These are phyloP conservation scores for Edaphochlamys debaryana DNA, from an alignment of 139 green algal genomes.

Conservation along the genomic window DNA sequence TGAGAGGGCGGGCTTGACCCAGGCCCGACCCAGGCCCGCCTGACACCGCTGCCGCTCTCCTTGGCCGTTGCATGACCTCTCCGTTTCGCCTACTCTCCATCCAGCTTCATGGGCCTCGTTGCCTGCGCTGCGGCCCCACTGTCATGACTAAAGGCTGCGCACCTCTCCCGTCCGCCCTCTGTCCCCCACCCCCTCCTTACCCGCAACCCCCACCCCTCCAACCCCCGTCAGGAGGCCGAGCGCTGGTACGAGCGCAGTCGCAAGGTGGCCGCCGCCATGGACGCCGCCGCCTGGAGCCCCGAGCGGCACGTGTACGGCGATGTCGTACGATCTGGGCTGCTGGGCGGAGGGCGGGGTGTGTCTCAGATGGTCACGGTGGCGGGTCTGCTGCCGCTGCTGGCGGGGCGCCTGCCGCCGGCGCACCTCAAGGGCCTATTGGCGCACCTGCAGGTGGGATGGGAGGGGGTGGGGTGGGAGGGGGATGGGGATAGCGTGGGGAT, in stretches of 20 bases:
- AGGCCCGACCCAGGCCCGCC: no score
- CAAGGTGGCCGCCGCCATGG: background rate
- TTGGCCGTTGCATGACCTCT: no score
- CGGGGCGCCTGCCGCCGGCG: background rate
- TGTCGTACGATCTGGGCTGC: background rate
- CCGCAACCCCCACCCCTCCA: no score
- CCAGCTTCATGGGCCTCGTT: no score
- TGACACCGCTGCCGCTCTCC: no score
- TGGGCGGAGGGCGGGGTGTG: background rate
- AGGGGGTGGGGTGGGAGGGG: background rate
- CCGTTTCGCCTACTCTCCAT: no score
- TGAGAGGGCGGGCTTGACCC: no score
- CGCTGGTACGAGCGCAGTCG: background rate
- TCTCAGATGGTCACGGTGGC: conserved; percentile 2
- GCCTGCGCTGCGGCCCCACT: no score
- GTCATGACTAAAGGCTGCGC: no score
- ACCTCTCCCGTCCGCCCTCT: no score
- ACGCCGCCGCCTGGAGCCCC: background rate
- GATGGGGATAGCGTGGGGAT: background rate
- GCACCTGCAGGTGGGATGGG: conserved; percentile 21
- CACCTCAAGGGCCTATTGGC: background rate
- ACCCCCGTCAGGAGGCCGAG: background rate
- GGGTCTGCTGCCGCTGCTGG: conserved; percentile 33
- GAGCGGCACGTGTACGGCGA: background rate
- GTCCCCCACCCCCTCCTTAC: no score